Percentiles rank a stretch among this genome's conserved stretches.
Evolutionary conservation across 179 eudicot genomes (phyloP).

Genomic region (Nepenthes alata): DNA sequence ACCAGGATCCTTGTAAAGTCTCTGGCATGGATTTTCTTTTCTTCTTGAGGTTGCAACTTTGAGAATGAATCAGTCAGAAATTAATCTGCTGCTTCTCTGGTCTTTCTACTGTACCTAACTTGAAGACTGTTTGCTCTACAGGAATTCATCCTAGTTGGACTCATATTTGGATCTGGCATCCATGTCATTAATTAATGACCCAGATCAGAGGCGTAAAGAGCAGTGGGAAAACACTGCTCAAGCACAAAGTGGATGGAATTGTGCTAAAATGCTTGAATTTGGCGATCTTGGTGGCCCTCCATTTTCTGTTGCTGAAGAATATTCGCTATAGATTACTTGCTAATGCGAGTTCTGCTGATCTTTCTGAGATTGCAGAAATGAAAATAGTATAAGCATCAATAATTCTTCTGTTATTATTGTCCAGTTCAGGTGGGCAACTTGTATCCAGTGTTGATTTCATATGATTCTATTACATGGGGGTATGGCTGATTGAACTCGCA

Average conservation of each 20-base stretch:
- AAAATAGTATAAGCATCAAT: conserved; percentile 71
- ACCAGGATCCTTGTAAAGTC: background rate
- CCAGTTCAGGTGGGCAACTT: too few relatives aligned
- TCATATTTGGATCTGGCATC: conserved; percentile 91
- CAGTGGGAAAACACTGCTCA: conserved; percentile 94
- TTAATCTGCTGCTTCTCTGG: too few relatives aligned
- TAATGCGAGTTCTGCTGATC: conserved; percentile 85
- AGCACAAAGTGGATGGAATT: conserved; percentile 66
- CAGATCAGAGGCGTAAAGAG: conserved; percentile 84
- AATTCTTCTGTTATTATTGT: too few relatives aligned
- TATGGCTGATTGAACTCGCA: too few relatives aligned
- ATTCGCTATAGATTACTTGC: conserved; percentile 87
- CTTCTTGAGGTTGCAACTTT: too few relatives aligned
- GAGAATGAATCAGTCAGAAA: too few relatives aligned
- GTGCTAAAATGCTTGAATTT: conserved; percentile 73
- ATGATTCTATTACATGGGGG: too few relatives aligned
- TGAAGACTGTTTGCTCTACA: conserved; percentile 18
- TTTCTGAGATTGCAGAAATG: conserved; percentile 96
- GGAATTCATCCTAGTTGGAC: conserved; percentile 74
- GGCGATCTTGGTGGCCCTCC: conserved; percentile 86
- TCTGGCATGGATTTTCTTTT: background rate
- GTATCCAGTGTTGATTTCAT: too few relatives aligned
- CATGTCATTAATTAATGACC: conserved; percentile 92
- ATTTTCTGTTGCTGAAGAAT: conserved; percentile 88
- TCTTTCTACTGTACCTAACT: background rate